Evolutionary conservation across 352 stramenopile genomes (phyloP).

Genomic region (Pythium sp.): DNA sequence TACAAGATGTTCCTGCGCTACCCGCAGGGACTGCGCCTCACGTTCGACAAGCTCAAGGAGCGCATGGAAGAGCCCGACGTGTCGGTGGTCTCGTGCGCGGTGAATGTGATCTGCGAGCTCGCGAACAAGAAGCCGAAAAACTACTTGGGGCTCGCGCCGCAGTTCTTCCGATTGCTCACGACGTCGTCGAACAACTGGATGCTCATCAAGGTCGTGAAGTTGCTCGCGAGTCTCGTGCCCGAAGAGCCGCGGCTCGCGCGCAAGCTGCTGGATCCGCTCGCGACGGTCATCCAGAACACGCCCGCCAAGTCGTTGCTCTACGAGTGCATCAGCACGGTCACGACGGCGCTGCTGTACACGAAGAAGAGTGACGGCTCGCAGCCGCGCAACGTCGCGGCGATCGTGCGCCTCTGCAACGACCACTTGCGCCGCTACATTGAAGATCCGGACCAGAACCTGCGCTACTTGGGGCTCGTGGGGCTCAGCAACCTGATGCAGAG

Average conservation of each 20-base stretch:
- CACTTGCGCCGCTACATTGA: slow-evolving; percentile 96
- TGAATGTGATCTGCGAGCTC: slow-evolving; percentile 99
- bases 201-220: slow-evolving; percentile 99
- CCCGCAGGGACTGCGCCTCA: slow-evolving; percentile 96
- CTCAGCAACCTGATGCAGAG: slow-evolving; percentile 96
- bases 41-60: slow-evolving; percentile 97
- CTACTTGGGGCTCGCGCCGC: slow-evolving; percentile 96
- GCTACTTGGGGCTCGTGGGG: slow-evolving; percentile 97
- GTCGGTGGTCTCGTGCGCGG: slow-evolving; percentile 95
- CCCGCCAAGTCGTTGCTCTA: slow-evolving; percentile 98
- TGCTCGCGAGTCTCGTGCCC: slow-evolving; percentile 95
- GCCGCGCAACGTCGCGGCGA: slow-evolving; percentile 89
- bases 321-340: slow-evolving; percentile 97
- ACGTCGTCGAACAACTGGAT: slow-evolving; percentile 99
- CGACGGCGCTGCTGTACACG: slow-evolving; percentile 95
- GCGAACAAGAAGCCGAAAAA: slow-evolving; percentile 99
- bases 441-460: slow-evolving; percentile 99
- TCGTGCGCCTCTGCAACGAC: slow-evolving; percentile 95
- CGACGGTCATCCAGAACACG: slow-evolving; percentile 97
- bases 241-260: slow-evolving; percentile 97
- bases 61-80: slow-evolving; percentile 96
- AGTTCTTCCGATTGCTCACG: slow-evolving; percentile 98
- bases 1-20: slow-evolving; percentile 99
- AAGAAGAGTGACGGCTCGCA: slow-evolving; percentile 95
- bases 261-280: slow-evolving; percentile 97